These are phyloP conservation scores for Alisma plantagoaquatica DNA, from an alignment of 106 monocot species.

Conservation along the genomic window DNA sequence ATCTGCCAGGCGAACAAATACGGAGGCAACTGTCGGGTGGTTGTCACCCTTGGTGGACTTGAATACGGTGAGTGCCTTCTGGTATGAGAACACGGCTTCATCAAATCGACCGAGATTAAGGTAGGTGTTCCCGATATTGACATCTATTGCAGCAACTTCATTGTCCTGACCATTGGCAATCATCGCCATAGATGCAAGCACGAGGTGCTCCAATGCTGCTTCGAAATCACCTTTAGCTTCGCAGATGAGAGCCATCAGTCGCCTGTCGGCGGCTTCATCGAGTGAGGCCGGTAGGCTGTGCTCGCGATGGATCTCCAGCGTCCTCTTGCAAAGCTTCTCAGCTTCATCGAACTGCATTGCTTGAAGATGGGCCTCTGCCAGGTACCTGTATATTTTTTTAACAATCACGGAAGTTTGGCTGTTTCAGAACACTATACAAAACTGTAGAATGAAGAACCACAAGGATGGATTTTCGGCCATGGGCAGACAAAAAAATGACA, in stretches of 20 bases:
- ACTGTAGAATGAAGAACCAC: too few species aligned
- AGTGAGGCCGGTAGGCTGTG: conserved; percentile 24
- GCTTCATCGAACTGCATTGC: conserved; percentile 44
- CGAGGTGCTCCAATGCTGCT: conserved; percentile 32
- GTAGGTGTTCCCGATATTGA: conserved; percentile 29
- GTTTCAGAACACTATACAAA: too few species aligned
- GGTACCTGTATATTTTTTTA: conserved; percentile 22
- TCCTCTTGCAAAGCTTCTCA: conserved; percentile 29
- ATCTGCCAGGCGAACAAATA: conserved; percentile 33
- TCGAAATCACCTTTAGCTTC: conserved; percentile 39
- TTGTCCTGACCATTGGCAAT: conserved; percentile 27
- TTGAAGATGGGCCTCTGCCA: conserved; percentile 38
- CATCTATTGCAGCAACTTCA: conserved; percentile 32
- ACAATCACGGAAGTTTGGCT: too few species aligned
- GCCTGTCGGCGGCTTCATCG: conserved; percentile 31
- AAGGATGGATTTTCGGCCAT: too few species aligned
- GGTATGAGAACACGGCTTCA: conserved; percentile 40
- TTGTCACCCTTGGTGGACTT: conserved; percentile 35
- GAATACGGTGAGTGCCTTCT: conserved; percentile 44
- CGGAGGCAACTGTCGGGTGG: conserved; percentile 26
- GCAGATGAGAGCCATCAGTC: conserved; percentile 35
- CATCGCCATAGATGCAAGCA: conserved; percentile 39
- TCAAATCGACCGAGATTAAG: conserved; percentile 36
- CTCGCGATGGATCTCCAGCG: conserved; percentile 32
- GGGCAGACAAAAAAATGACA: too few species aligned